These are phyloP conservation scores for Heritiera littoralis DNA, from an alignment of 345 rosid species.

Conservation along the genomic window DNA sequence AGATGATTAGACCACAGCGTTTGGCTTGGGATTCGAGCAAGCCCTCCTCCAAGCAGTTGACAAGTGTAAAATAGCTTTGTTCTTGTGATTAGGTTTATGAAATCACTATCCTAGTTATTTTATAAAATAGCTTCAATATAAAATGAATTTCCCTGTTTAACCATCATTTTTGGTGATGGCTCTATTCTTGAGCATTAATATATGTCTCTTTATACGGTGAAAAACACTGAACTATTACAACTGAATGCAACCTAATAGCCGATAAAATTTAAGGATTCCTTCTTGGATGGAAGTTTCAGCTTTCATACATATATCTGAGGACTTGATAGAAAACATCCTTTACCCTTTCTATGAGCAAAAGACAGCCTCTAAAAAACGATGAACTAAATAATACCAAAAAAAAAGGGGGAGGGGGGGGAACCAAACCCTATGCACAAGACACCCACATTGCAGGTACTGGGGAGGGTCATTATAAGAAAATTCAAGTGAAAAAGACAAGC, in stretches of 20 bases:
- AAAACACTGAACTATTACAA: neutral
- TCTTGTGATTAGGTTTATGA: too few species aligned
- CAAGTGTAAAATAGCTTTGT: too few species aligned
- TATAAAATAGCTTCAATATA: neutral
- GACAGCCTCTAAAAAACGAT: neutral
- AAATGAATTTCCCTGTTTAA: neutral
- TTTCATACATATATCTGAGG: neutral
- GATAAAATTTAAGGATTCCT: neutral
- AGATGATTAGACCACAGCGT: neutral
- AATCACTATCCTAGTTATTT: neutral
- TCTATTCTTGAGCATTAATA: neutral
- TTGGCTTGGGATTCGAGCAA: neutral
- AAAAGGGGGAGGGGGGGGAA: too few species aligned
- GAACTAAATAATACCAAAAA: neutral
- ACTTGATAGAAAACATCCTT: slow-evolving; percentile 8
- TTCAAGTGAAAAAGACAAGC: slow-evolving; percentile 2
- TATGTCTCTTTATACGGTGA: neutral
- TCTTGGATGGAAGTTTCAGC: neutral
- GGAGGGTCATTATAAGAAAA: neutral
- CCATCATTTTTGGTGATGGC: neutral
- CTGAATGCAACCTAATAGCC: neutral
- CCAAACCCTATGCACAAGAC: too few species aligned
- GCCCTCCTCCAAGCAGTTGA: neutral
- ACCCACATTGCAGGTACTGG: too few species aligned
- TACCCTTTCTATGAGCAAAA: neutral